A percentile compares a stretch with the other conserved stretches of the same genome.
phyloP scores from a whole-genome alignment of 495 filamentous ascomycete genomes.

The Hypoxylon trugodes region DNA sequence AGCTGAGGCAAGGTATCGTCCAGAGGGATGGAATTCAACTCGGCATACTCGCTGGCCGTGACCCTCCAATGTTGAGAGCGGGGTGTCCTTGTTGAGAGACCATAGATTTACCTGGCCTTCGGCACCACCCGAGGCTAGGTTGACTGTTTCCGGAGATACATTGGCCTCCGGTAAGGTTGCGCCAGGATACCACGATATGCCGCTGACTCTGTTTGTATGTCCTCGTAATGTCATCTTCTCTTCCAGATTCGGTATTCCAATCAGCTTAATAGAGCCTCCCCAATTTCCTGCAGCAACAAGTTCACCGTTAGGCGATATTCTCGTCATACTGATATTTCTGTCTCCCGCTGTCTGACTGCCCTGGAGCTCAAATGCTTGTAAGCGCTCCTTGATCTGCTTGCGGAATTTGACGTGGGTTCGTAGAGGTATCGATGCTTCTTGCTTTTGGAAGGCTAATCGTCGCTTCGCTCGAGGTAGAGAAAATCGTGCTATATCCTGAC shows the following conservation, averaged over 20 bases:
- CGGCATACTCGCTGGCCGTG: constrained; percentile 89
- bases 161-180: constrained; percentile 75
- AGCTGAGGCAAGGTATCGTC: constrained; percentile 88
- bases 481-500: constrained; percentile 83
- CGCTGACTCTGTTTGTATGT: constrained; percentile 87
- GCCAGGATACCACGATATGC: constrained; percentile 87
- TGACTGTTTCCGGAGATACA: constrained; percentile 77
- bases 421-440: constrained; percentile 82
- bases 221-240: constrained; percentile 77
- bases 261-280: constrained; percentile 85
- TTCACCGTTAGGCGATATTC: constrained; percentile 87
- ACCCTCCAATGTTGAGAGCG: constrained; percentile 82
- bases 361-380: constrained; percentile 85
- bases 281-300: constrained; percentile 90
- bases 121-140: constrained; percentile 89
- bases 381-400: constrained; percentile 83
- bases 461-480: constrained; percentile 83
- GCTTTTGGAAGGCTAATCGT: constrained; percentile 76
- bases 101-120: constrained; percentile 92
- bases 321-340: constrained; percentile 84
- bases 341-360: constrained; percentile 93
- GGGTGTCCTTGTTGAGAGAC: constrained; percentile 84
- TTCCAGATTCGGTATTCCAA: constrained; percentile 83
- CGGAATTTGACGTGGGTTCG: constrained; percentile 91
- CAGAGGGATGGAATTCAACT: constrained; percentile 94